Evolutionary conservation across 805 yeast species (phyloP), one percentile per base, ranked within the genome.

Genomic region (baker's yeast (Saccharomyces cerevisiae)): DNA sequence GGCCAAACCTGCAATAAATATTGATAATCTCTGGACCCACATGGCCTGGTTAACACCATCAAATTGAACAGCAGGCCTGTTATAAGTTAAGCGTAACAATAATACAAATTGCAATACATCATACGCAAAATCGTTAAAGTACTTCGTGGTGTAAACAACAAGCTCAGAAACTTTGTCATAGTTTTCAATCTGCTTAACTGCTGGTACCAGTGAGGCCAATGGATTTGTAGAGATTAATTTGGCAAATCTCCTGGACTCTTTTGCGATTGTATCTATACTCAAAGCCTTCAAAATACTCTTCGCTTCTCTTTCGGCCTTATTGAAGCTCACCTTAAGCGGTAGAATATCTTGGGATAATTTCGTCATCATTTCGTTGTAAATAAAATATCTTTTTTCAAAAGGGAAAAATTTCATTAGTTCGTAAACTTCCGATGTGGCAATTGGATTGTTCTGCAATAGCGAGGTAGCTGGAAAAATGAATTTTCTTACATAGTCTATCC

Each of bases 1-100:
- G 69, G 68, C 89, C 4, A 90, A 70, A 53, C 85, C 82, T 0
- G 96, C 96, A 51, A 88, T 80, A 64, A 92, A 91, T 0, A 82
- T 74, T 0, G 96, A 79, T 31, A 92, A 73, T 24, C 96, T 86
- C 61, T 86, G 94, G 32, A 90, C 77, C 98, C 98, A 92, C 60
- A 80, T 83, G 27, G 86, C 75, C 54, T 87, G 91, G 61, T 83
- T 82, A 53, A 92, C 71, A 8, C 97, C 97, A 70, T 90, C 91
- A 1, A 69, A 74, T 68, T 89, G 96, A 31, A 84, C 73, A 24
- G 84, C 77, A 0, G 79, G 70, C 67, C 96, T 76, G n/a, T 84
- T 85, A 0, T 82, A 69, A 1, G 91, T 81, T 24, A 92, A 73
- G 59, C 94, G 80, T 63, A 81, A 78, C 63, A 91, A 73, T 3